Conservation (phyloP, 208 protist species). For the Leishmania guyanensis region DNA sequence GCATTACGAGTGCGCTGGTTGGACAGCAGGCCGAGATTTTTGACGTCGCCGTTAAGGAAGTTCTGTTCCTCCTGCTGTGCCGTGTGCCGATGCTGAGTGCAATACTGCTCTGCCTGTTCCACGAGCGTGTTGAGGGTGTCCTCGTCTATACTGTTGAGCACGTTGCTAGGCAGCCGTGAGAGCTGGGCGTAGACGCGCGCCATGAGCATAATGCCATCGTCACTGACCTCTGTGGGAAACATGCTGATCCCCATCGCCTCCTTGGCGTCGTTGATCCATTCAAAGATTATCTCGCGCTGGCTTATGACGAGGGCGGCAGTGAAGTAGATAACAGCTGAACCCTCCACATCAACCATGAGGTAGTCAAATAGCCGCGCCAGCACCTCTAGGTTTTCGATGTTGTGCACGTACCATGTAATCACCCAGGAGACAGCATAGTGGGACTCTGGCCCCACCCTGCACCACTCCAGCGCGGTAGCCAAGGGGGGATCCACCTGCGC, state of each 20-base stretch:
- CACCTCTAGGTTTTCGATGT: conserved; percentile 42
- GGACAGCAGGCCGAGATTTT: conserved; percentile 60
- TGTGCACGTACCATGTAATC: conserved; percentile 87
- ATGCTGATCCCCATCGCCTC: conserved; percentile 23
- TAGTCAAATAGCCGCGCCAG: conserved; percentile 78
- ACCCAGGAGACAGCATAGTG: conserved; percentile 89
- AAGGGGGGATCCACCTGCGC: conserved; percentile 57
- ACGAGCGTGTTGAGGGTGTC: conserved; percentile 49
- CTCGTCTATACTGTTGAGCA: conserved; percentile 35
- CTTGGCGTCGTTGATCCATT: conserved; percentile 43
- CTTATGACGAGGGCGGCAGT: conserved; percentile 70
- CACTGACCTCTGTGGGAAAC: conserved; percentile 25
- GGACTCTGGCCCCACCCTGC: conserved; percentile 75
- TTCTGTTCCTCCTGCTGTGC: conserved; percentile 40
- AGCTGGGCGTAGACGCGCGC: conserved; percentile 70
- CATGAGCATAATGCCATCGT: conserved; percentile 70
- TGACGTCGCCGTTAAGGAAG: conserved; percentile 60
- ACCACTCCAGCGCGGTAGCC: conserved; percentile 63
- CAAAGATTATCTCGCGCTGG: conserved; percentile 54
- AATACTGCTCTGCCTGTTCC: conserved; percentile 28
- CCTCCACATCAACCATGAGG: conserved; percentile 62
- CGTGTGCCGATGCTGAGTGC: conserved; percentile 27
- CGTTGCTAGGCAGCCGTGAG: conserved; percentile 43
- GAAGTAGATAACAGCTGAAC: conserved; percentile 69
- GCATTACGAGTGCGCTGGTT: conserved; percentile 69